Percentiles rank a stretch among this genome's conserved stretches.
Conservation (phyloP, 805 yeast species). For the Lipomyces chichibuensis region DNA sequence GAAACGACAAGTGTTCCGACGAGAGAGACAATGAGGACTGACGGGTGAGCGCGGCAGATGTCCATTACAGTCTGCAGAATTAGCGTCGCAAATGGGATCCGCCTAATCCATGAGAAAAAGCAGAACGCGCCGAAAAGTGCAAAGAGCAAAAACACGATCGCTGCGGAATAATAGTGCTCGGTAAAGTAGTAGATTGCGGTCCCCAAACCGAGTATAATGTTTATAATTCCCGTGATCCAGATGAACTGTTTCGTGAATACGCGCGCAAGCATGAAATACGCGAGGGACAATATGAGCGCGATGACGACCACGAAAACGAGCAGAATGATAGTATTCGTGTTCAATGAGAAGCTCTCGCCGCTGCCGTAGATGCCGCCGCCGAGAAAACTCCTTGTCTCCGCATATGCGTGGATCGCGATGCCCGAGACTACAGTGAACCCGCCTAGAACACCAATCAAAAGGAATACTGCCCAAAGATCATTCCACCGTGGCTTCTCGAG, state of each 20-base stretch:
- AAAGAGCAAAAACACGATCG: slow-evolving; percentile 70
- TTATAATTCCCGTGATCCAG: slow-evolving; percentile 65
- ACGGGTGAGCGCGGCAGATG: slow-evolving; percentile 73
- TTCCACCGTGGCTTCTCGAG: slow-evolving; percentile 65
- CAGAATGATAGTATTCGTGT: slow-evolving; percentile 73
- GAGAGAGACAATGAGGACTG: slow-evolving; percentile 62
- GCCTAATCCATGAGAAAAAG: slow-evolving; percentile 69
- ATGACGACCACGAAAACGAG: slow-evolving; percentile 67
- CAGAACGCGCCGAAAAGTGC: slow-evolving; percentile 65
- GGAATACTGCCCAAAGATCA: slow-evolving; percentile 66
- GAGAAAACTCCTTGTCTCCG: slow-evolving; percentile 55
- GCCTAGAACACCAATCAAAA: slow-evolving; percentile 53
- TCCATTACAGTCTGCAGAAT: slow-evolving; percentile 72
- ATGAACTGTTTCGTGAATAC: slow-evolving; percentile 68
- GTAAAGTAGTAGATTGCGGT: slow-evolving; percentile 75
- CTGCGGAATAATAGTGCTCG: slow-evolving; percentile 75
- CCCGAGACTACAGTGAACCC: slow-evolving; percentile 76
- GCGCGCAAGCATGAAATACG: slow-evolving; percentile 65
- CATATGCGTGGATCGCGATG: slow-evolving; percentile 67
- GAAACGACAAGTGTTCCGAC: slow-evolving; percentile 63
- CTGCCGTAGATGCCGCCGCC: slow-evolving; percentile 66
- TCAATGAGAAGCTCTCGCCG: slow-evolving; percentile 60
- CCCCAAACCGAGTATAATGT: slow-evolving; percentile 69
- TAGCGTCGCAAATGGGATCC: slow-evolving; percentile 76
- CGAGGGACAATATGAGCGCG: slow-evolving; percentile 59